Percentiles rank a stretch among this genome's conserved stretches.
phyloP scores from a whole-genome alignment of 1,284 basidiomycete species.

The Irpex rosettiformis region DNA sequence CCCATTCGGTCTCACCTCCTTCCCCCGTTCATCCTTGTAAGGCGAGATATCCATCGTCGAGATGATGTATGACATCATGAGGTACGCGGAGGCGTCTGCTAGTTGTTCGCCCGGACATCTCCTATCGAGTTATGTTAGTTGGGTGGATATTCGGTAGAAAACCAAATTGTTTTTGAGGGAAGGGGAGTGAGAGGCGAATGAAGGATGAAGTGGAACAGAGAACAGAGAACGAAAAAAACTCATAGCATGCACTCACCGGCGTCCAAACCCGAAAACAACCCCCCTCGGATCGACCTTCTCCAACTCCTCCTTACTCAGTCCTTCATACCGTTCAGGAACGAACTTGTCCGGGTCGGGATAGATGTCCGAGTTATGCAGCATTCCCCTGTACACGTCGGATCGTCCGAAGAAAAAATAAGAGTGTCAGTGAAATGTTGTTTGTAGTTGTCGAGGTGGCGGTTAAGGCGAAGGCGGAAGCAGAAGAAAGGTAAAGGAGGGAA shows the following conservation, averaged over 20 bases:
- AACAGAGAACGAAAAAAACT: constrained; percentile 1
- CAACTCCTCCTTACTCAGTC: constrained; percentile 19
- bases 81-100: constrained; percentile 24
- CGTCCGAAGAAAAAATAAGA: background rate
- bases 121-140: constrained; percentile 4
- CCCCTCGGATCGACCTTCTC: constrained; percentile 24
- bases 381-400: constrained; percentile 23
- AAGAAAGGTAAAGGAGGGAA: too few relatives aligned
- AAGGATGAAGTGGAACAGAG: background rate
- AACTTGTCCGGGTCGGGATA: constrained; percentile 28
- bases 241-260: constrained; percentile 37
- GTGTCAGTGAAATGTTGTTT: background rate
- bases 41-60: constrained; percentile 22
- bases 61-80: constrained; percentile 21
- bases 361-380: constrained; percentile 24
- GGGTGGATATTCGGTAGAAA: background rate
- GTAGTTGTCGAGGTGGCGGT: too few relatives aligned
- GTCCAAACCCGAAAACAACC: constrained; percentile 31
- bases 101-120: constrained; percentile 27
- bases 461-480: background rate
- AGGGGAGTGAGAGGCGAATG: background rate
- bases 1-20: constrained; percentile 19
- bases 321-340: constrained; percentile 30
- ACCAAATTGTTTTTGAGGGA: background rate
- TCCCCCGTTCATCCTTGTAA: constrained; percentile 17